These are phyloP conservation scores for Triangularia setosa DNA, from an alignment of 2,329 filamentous ascomycete genomes.

Conservation along the genomic window DNA sequence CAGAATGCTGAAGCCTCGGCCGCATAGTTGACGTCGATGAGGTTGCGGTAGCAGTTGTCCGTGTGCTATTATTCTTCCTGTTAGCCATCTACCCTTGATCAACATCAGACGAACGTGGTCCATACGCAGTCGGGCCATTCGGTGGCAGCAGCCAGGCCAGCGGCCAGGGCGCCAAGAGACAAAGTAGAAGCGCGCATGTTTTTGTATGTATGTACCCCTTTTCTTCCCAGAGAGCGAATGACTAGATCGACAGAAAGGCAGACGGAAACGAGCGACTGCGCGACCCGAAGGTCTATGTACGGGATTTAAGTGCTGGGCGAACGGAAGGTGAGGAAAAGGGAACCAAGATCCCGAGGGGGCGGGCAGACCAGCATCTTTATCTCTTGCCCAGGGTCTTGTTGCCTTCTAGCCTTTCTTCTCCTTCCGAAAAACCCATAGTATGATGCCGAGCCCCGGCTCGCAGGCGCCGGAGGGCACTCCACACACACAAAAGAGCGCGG, in stretches of 20 bases:
- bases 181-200: constrained; percentile 23
- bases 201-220: constrained; percentile 5
- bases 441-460: neutral
- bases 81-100: neutral
- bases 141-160: constrained; percentile 21
- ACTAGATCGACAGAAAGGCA: constrained; percentile 10
- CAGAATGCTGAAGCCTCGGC: constrained; percentile 21
- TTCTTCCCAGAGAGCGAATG: constrained; percentile 9
- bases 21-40: constrained; percentile 22
- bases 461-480: neutral
- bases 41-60: constrained; percentile 27
- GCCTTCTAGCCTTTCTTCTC: neutral
- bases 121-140: constrained; percentile 25
- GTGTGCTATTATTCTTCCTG: constrained; percentile 15
- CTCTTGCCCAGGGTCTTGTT: neutral
- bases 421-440: neutral
- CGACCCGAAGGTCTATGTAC: constrained; percentile 17
- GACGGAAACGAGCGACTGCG: constrained; percentile 21
- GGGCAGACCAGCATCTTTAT: constrained; percentile 7
- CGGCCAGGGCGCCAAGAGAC: constrained; percentile 23
- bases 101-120: neutral
- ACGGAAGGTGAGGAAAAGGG: neutral
- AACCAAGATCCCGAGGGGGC: neutral
- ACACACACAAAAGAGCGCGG: constrained; percentile 1
- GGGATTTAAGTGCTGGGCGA: neutral